A percentile compares a stretch with the other conserved stretches of the same genome.
These are phyloP conservation scores for sweet orange (Citrus sinensis) DNA, from an alignment of 345 rosid genomes.

Conservation along the genomic window DVS_A1.0 CM039163.1:43748001-43748500, in stretches of 20 bases:
- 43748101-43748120: constrained; percentile 39
- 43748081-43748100: constrained; percentile 41
- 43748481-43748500: constrained; percentile 63
- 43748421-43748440: constrained; percentile 55
- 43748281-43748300: constrained; percentile 46
- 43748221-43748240: constrained; percentile 47
- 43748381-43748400: constrained; percentile 66
- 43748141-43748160: constrained; percentile 45
- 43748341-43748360: constrained; percentile 48
- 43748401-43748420: constrained; percentile 63
- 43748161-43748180: constrained; percentile 45
- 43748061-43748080: constrained; percentile 52
- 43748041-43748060: constrained; percentile 53
- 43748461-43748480: constrained; percentile 53
- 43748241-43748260: constrained; percentile 46
- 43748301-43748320: constrained; percentile 58
- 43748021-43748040: constrained; percentile 59
- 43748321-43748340: constrained; percentile 60
- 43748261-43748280: constrained; percentile 52
- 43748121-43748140: constrained; percentile 53
- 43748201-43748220: constrained; percentile 45
- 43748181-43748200: constrained; percentile 58
- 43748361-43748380: constrained; percentile 67
- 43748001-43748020: constrained; percentile 60
- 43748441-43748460: constrained; percentile 50